These are phyloP conservation scores for Syzygium oleosum DNA, from an alignment of 345 rosid species.

Conservation along the genomic window DNA sequence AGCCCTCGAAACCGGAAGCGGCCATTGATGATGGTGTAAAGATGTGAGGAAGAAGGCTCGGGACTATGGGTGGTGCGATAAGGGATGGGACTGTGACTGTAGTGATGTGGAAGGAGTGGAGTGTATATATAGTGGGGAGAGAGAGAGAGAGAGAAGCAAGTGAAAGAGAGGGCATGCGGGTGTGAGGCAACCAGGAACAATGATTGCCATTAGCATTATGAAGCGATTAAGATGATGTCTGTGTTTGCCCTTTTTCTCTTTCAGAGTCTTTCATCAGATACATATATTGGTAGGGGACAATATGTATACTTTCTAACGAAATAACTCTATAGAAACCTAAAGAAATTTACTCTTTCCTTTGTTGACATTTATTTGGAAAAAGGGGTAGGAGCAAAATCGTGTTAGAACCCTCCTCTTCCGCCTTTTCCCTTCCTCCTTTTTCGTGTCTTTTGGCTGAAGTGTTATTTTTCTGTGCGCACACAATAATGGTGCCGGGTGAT, in stretches of 20 bases:
- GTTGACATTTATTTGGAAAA: neutral
- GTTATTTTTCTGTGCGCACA: neutral
- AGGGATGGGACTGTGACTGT: neutral
- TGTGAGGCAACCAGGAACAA: constrained; percentile 92
- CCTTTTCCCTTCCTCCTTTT: neutral
- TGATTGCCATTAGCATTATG: constrained; percentile 85
- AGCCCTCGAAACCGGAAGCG: constrained; percentile 95
- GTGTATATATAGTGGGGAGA: neutral
- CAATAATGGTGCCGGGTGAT: neutral
- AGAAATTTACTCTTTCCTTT: neutral
- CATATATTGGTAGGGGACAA: neutral
- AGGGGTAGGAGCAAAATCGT: neutral
- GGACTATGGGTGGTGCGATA: neutral
- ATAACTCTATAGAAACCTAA: neutral
- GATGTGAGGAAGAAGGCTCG: neutral
- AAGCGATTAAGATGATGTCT: constrained; percentile 58
- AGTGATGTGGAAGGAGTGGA: neutral
- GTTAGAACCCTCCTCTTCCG: neutral
- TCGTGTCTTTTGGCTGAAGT: neutral
- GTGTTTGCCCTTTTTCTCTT: neutral
- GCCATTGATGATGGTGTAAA: constrained; percentile 38
- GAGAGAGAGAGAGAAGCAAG: constrained; percentile 6
- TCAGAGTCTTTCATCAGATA: neutral
- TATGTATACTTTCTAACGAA: neutral
- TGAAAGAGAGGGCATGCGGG: constrained; percentile 73